Conservation (phyloP, 139 green algal genomes). For the Coelastrella sp. region DNA sequence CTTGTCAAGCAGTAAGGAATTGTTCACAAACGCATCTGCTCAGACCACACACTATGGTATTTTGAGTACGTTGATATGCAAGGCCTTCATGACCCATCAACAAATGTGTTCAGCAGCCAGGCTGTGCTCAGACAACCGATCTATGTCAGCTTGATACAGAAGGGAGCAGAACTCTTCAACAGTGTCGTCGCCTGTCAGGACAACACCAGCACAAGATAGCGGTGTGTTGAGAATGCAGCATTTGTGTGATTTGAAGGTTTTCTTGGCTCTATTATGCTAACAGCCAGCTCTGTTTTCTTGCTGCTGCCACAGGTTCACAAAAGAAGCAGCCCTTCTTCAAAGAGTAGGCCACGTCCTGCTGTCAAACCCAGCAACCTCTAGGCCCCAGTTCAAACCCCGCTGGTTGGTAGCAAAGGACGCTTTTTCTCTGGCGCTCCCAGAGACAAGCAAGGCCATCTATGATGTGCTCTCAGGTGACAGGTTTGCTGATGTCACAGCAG, state of each 20-base stretch:
- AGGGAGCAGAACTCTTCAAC: too few species aligned
- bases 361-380: slow-evolving; percentile 7
- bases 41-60: too few species aligned
- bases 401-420: slow-evolving; percentile 83
- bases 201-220: too few species aligned
- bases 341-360: slow-evolving; percentile 78
- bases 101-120: too few species aligned
- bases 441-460: slow-evolving; percentile 71
- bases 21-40: too few species aligned
- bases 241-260: background rate
- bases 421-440: slow-evolving; percentile 72
- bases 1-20: too few species aligned
- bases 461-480: slow-evolving; percentile 51
- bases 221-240: too few species aligned
- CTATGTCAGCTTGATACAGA: too few species aligned
- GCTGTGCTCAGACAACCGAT: too few species aligned
- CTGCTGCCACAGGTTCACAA: slow-evolving; percentile 68
- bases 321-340: slow-evolving; percentile 62
- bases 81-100: too few species aligned
- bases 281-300: background rate
- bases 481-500: slow-evolving; percentile 47
- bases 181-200: too few species aligned
- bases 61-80: too few species aligned
- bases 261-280: background rate
- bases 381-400: slow-evolving; percentile 27